Conservation (phyloP, 1,139 yeast species). For the Suhomyces terraborum region DNA sequence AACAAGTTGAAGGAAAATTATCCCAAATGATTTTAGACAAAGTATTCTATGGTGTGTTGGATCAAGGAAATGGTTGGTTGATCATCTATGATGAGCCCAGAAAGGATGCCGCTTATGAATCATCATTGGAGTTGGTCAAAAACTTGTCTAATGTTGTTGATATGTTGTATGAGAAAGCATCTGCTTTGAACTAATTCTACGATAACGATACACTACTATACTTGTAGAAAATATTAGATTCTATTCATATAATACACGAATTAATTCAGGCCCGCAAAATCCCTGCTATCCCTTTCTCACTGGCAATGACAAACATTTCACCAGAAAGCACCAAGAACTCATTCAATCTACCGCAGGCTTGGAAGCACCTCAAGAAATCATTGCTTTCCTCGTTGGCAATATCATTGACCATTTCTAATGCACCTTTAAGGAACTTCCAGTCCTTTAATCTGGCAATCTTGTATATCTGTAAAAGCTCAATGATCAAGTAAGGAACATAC, state of each 20-base stretch:
- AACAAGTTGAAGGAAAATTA: slow-evolving; percentile 90
- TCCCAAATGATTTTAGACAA: slow-evolving; percentile 96
- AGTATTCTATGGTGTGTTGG: slow-evolving; percentile 91
- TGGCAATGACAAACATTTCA: slow-evolving; percentile 53
- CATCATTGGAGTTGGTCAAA: slow-evolving; percentile 82
- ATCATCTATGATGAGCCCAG: slow-evolving; percentile 88
- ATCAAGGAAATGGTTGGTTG: slow-evolving; percentile 98
- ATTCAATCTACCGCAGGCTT: slow-evolving; percentile 58
- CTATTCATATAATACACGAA: slow-evolving; percentile 4
- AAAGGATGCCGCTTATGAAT: slow-evolving; percentile 85
- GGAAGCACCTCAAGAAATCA: slow-evolving; percentile 54
- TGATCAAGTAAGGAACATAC: slow-evolving; percentile 73
- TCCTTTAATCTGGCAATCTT: slow-evolving; percentile 42
- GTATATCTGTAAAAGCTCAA: slow-evolving; percentile 60
- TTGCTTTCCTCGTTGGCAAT: slow-evolving; percentile 46
- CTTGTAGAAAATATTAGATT: slow-evolving; percentile 2
- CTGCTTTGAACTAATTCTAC: slow-evolving; percentile 55
- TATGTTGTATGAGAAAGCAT: slow-evolving; percentile 89
- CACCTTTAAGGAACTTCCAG: slow-evolving; percentile 50
- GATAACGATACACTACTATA: not conserved
- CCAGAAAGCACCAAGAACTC: slow-evolving; percentile 66
- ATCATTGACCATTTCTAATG: slow-evolving; percentile 56
- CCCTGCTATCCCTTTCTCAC: slow-evolving; percentile 32
- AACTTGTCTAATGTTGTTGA: slow-evolving; percentile 90
- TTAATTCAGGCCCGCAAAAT: slow-evolving; percentile 1